Evolutionary conservation across 768 basidiomycete genomes (phyloP).

Genomic region (Leucosporidium yakuticum): DNA sequence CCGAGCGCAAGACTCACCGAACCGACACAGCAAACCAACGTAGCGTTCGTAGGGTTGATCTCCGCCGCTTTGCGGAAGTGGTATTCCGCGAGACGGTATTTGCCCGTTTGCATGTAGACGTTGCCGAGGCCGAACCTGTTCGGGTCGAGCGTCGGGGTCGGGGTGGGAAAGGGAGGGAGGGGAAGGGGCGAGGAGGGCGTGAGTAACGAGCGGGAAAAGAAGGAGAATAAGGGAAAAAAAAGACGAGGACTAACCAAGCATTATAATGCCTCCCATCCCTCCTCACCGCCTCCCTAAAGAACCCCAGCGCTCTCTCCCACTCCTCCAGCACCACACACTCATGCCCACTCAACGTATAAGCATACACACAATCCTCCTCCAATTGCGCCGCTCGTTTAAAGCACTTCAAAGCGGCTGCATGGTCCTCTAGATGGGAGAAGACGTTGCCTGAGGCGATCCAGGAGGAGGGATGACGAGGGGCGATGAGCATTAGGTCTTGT

Average conservation of each 20-base stretch:
- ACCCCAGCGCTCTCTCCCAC: slow-evolving; percentile 79
- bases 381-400: slow-evolving; percentile 85
- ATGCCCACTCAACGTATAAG: slow-evolving; percentile 92
- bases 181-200: neutral
- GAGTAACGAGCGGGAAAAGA: neutral
- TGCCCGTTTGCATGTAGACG: slow-evolving; percentile 91
- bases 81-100: slow-evolving; percentile 87
- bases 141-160: too few relatives aligned
- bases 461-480: slow-evolving; percentile 73
- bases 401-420: slow-evolving; percentile 84
- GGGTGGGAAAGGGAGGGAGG: too few relatives aligned
- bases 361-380: slow-evolving; percentile 58
- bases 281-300: slow-evolving; percentile 86
- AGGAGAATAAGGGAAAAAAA: neutral
- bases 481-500: slow-evolving; percentile 79
- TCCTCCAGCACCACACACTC: slow-evolving; percentile 90
- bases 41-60: slow-evolving; percentile 90
- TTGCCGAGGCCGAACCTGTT: slow-evolving; percentile 95
- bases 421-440: slow-evolving; percentile 91
- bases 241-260: slow-evolving; percentile 70
- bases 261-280: slow-evolving; percentile 92
- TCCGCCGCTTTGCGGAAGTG: slow-evolving; percentile 87
- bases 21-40: slow-evolving; percentile 91
- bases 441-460: slow-evolving; percentile 97
- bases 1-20: slow-evolving; percentile 82